Evolutionary conservation across 1,284 basidiomycete genomes (phyloP), one percentile per base, ranked within the genome.

Genomic region (Cutaneotrichosporon sp.): DNA sequence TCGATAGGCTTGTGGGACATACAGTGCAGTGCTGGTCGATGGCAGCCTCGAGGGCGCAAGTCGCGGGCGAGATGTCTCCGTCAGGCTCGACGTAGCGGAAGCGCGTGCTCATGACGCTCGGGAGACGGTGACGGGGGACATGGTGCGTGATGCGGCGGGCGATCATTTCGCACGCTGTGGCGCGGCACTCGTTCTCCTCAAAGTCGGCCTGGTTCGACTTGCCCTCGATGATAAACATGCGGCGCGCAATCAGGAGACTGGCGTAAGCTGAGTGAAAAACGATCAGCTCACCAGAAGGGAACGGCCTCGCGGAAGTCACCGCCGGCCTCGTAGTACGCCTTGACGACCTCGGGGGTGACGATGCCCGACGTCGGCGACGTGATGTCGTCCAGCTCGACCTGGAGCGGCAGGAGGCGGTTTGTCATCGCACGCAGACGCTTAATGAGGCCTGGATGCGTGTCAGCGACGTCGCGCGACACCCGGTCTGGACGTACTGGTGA

Each of bases 121-220:
- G 79, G 22, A 90, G 73, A 48, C 80, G 80, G 47, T 90, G 87
- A 7, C 78, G 76, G 0, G 84, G 77, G 10, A 83, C 70, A 37
- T 79, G 72, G 68, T 91, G 88, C 10, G 92, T 80, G 47, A 93
- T 84, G 53, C 85, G 79, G 47, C 90, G 82, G 4, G 92, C 92
- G 15, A 96, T 77, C 2, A 89, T 86, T 73, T 96, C 91, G 65
- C 91, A 94, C 3, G 91, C 87, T 30, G 80, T 80, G 42, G 86
- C 89, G 85, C 91, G 80, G 59, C 85, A 83, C 36, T 81, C 66
- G 63, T 90, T 90, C 76, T 96, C 92, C 53, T 84, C 90, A 65
- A 85, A 88, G 68, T 94, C 88, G 8, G 89, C 85, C 4, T 76
- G 72, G 53, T 73, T 72, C 33, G 55, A 40, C 37, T 64, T 60